Percentiles rank a stretch among this genome's conserved stretches.
Conservation (phyloP, 2,329 filamentous ascomycete species). For the Drechslera avenae region DNA sequence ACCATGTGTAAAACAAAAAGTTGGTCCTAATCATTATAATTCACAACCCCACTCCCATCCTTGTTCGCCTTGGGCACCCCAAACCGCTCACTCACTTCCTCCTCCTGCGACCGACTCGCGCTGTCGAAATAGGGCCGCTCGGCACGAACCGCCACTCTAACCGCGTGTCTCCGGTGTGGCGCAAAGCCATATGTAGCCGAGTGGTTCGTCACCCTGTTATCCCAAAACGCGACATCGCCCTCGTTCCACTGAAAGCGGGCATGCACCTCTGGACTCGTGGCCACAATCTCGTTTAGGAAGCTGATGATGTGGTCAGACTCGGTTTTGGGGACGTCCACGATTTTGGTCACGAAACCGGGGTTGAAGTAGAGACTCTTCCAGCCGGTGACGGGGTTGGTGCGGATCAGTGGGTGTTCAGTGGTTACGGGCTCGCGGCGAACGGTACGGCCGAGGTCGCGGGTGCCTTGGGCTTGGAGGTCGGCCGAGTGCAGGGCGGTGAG, state of each 20-base stretch:
- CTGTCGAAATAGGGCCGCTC: constrained; percentile 54
- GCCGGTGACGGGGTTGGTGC: constrained; percentile 65
- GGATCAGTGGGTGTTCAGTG: constrained; percentile 62
- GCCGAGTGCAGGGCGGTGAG: constrained; percentile 62
- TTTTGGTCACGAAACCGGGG: constrained; percentile 62
- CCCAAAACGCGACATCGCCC: constrained; percentile 71
- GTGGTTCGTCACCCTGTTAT: constrained; percentile 65
- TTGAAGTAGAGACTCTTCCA: constrained; percentile 67
- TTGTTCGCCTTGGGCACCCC: constrained; percentile 60
- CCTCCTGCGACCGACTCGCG: constrained; percentile 59
- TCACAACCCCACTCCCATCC: constrained; percentile 60
- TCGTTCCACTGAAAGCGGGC: constrained; percentile 69
- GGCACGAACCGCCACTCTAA: constrained; percentile 55
- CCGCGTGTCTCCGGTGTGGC: constrained; percentile 61
- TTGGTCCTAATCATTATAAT: constrained; percentile 63
- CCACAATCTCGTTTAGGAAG: constrained; percentile 60
- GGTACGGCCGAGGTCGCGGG: constrained; percentile 56
- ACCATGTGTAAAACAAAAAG: too few relatives aligned
- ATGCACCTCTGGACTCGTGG: constrained; percentile 69
- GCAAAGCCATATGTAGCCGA: constrained; percentile 62
- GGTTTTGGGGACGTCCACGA: constrained; percentile 63
- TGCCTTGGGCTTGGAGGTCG: constrained; percentile 59
- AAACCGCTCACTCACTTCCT: constrained; percentile 56
- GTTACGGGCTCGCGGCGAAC: constrained; percentile 60
- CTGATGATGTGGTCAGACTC: constrained; percentile 60